Base-by-base conservation (phyloP, 345 rosid genomes). In the Acer yangbiense region DNA sequence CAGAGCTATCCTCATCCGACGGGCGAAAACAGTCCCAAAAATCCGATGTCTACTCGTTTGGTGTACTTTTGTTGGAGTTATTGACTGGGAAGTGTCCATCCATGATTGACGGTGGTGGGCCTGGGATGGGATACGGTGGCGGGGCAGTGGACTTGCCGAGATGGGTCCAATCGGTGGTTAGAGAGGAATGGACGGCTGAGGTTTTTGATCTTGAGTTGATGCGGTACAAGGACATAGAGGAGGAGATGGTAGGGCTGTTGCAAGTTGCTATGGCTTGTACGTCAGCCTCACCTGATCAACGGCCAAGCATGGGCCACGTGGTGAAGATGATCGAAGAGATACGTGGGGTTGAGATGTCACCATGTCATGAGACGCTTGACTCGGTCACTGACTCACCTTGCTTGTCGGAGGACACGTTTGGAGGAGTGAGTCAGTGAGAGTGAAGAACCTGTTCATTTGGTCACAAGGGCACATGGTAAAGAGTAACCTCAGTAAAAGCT, bases 101-200 rank as follows among this genome's bases (percentile, higher is more conserved):
- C 0, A 9, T 78, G 1, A 83, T 81, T 74, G 98, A 95, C 0
- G 76, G 85, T 0, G 85, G 80, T 27, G 95, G 86, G 9, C 20
- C 85, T 6, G 85, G 85, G 13, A 76, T 58, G 68, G 89, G 86
- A 6, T 86, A 85, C n/a, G 87, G 89, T 20, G 91, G 87, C 12
- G 91, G 87, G 71, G 79, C 77, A 2, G 83, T 90, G 76, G 97
- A 92, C 65, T 77, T 92, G 84, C 97, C 94, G 0, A 80, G 87
- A 81, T 92, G 94, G 97, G 97, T 92, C 2, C 91, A 89, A 72
- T 89, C 92, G 0, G 97, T 92, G 71, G 97, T 92, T 79, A 89
- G 93, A 52, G 97, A 92, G 77, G 94, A 90, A 72, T 92, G 97
- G 97, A 92, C 97, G 25, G 97, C 97, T 6, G 94, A 92, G 82